phyloP scores from a whole-genome alignment of 305 asterid genomes.

The Fraxinus albicans region DNA sequence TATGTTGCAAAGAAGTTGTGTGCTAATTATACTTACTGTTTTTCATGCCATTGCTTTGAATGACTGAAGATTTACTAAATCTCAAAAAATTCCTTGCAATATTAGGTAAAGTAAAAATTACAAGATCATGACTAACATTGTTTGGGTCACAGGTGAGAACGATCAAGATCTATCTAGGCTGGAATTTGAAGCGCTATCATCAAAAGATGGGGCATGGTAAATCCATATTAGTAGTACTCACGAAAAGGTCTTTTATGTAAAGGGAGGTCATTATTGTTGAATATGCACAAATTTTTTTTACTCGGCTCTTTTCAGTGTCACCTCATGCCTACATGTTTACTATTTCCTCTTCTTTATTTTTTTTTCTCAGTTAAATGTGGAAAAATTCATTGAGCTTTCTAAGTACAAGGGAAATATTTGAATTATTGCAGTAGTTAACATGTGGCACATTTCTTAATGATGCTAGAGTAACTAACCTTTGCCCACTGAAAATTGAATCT shows the following conservation, averaged over 20 bases:
- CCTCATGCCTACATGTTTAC: conserved; percentile 14
- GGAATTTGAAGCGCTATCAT: conserved; percentile 80
- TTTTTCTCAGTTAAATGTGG: neutral
- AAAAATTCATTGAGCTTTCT: neutral
- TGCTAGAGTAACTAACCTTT: neutral
- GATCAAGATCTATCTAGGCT: conserved; percentile 44
- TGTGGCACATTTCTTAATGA: neutral
- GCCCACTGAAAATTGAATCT: neutral
- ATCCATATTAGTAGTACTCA: conserved; percentile 7
- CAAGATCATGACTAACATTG: neutral
- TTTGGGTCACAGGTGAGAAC: conserved; percentile 41
- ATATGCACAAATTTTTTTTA: neutral
- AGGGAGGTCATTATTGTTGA: neutral
- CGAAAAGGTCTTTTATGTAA: neutral
- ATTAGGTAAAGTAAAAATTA: neutral
- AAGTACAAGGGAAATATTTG: neutral
- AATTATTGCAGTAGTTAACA: neutral
- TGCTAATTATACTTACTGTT: neutral
- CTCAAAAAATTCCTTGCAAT: neutral
- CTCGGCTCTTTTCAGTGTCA: neutral
- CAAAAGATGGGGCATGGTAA: conserved; percentile 84
- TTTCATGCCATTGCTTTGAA: neutral
- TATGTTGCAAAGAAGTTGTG: neutral
- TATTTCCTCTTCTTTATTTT: neutral
- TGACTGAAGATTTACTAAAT: neutral